These are phyloP conservation scores for Corylus heterophylla DNA, from an alignment of 306 rosid genomes.

Conservation along the genomic window DNA sequence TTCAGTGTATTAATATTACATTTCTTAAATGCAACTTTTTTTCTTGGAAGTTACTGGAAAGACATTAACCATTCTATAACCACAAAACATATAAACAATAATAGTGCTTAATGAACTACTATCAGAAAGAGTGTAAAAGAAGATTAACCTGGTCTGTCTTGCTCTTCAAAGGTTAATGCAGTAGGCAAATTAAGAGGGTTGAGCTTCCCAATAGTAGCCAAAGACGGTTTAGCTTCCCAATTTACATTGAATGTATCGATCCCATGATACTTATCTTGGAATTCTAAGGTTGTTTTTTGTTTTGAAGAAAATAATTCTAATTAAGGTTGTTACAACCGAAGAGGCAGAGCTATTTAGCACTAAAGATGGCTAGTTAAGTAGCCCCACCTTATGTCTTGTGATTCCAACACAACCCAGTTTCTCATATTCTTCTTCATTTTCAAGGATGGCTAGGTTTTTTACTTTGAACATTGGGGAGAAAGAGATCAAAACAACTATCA, in stretches of 20 bases:
- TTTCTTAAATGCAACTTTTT: too few relatives aligned
- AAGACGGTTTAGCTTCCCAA: neutral
- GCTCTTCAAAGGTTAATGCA: too few relatives aligned
- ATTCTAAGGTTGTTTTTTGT: neutral
- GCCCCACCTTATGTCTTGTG: neutral
- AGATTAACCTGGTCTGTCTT: too few relatives aligned
- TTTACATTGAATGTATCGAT: neutral
- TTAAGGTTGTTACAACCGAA: neutral
- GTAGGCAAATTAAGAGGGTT: neutral
- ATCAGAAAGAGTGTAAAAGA: too few relatives aligned
- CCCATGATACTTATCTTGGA: neutral
- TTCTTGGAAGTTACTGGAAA: too few relatives aligned
- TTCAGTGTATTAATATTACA: too few relatives aligned
- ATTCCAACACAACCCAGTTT: neutral
- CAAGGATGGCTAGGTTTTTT: neutral
- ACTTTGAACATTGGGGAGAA: too few relatives aligned
- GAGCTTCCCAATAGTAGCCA: neutral
- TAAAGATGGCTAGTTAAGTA: neutral
- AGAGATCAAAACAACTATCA: too few relatives aligned
- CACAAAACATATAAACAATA: too few relatives aligned
- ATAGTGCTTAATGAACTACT: too few relatives aligned
- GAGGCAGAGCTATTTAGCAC: neutral
- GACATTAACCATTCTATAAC: too few relatives aligned
- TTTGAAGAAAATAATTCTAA: too few relatives aligned
- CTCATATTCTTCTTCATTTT: neutral